A percentile compares a stretch with the other conserved stretches of the same genome.
phyloP scores from a whole-genome alignment of 108 stramenopile genomes.

The Aurantiochytrium sp. region DNA sequence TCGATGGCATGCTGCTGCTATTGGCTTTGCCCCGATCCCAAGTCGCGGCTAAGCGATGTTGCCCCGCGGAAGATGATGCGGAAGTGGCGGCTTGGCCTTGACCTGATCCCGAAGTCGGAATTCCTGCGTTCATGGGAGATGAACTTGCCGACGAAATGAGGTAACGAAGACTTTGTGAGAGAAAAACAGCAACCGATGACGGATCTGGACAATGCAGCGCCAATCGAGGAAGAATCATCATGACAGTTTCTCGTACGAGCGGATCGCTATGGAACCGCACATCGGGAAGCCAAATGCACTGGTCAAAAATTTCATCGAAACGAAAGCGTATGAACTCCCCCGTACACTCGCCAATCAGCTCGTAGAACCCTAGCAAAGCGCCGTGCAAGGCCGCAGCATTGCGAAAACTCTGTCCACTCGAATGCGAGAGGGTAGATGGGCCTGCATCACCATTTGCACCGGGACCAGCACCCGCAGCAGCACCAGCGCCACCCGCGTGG shows the following conservation, averaged over 20 bases:
- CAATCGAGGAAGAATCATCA: not conserved
- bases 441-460: no score
- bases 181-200: not conserved
- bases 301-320: not conserved
- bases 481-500: no score
- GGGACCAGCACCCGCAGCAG: no score
- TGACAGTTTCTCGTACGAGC: not conserved
- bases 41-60: no score
- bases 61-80: no score
- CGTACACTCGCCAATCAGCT: not conserved
- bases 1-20: no score
- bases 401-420: not conserved
- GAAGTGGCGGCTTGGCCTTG: no score
- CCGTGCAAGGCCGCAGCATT: not conserved
- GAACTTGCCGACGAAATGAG: not conserved
- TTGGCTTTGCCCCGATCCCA: no score
- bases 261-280: not conserved
- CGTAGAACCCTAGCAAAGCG: not conserved
- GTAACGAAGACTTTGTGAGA: not conserved
- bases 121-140: not conserved
- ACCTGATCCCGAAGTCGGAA: not conserved
- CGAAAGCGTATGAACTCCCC: constrained; percentile 2
- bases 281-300: not conserved
- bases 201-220: not conserved
- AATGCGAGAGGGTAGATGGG: no score